These are phyloP conservation scores for Auriscalpium vulgare DNA, from an alignment of 768 basidiomycete genomes.

Conservation along the genomic window DNA sequence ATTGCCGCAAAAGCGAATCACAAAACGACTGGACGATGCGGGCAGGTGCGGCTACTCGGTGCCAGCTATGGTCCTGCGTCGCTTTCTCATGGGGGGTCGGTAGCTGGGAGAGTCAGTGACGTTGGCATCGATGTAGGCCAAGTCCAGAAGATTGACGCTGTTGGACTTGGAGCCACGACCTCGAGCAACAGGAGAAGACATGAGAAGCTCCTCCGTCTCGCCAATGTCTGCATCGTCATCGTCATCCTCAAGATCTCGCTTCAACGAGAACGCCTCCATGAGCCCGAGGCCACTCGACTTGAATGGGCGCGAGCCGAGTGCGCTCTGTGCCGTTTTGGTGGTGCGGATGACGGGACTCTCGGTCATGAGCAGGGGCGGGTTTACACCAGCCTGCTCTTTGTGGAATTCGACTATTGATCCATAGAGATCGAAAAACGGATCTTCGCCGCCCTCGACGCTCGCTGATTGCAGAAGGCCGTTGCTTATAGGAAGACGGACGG, in stretches of 20 bases:
- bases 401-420: conserved; percentile 3
- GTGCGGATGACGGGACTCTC: conserved; percentile 16
- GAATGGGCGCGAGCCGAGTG: background rate
- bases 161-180: conserved; percentile 3
- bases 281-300: conserved; percentile 17
- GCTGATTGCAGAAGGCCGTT: background rate
- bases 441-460: conserved; percentile 4
- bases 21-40: too few species aligned
- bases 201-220: conserved; percentile 12
- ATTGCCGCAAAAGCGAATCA: too few species aligned
- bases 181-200: conserved; percentile 14
- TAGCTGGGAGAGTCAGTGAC: background rate
- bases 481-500: conserved; percentile 4
- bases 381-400: conserved; percentile 2
- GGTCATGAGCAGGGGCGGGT: conserved; percentile 8
- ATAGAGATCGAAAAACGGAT: conserved; percentile 10
- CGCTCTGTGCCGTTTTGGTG: background rate
- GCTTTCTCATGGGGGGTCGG: conserved; percentile 22
- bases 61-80: conserved; percentile 22
- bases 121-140: conserved; percentile 14
- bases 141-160: background rate
- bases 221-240: conserved; percentile 4
- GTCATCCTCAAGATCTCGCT: conserved; percentile 6
- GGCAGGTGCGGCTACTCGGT: background rate
- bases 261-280: conserved; percentile 21